These are phyloP conservation scores for Phaeosphaeriaceae sp. DNA, from an alignment of 2,329 filamentous ascomycete genomes.

Conservation along the genomic window DNA sequence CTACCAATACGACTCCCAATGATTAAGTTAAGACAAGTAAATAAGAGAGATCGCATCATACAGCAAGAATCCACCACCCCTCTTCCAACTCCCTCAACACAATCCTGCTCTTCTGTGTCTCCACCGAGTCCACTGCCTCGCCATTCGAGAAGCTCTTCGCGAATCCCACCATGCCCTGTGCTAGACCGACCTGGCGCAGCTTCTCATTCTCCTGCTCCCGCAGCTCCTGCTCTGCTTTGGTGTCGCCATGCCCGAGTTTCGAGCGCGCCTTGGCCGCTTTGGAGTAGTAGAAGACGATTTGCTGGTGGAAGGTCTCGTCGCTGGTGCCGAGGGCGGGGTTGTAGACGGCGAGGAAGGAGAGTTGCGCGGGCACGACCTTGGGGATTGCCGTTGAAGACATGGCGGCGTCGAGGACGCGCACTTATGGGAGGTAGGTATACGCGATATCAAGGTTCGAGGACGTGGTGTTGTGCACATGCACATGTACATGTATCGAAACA, in stretches of 20 bases:
- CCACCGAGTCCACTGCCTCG: slow-evolving; percentile 79
- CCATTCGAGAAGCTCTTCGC: slow-evolving; percentile 80
- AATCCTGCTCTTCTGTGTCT: slow-evolving; percentile 88
- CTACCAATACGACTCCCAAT: too few species aligned
- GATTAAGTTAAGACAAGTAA: not conserved
- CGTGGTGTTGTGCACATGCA: not conserved
- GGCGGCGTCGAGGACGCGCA: not conserved
- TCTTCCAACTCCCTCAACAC: slow-evolving; percentile 85
- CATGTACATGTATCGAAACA: not conserved
- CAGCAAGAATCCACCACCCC: slow-evolving; percentile 95
- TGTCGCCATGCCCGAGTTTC: slow-evolving; percentile 34
- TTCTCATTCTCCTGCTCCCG: slow-evolving; percentile 80
- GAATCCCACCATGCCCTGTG: slow-evolving; percentile 96
- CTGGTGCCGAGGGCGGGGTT: slow-evolving; percentile 80
- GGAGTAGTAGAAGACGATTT: slow-evolving; percentile 94
- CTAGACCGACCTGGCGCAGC: slow-evolving; percentile 90
- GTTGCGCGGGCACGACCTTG: slow-evolving; percentile 74
- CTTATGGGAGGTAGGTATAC: not conserved
- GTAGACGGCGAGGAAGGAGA: slow-evolving; percentile 93
- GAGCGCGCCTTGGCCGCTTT: slow-evolving; percentile 39
- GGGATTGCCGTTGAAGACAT: slow-evolving; percentile 38
- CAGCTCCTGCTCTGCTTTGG: slow-evolving; percentile 45
- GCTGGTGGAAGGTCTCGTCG: slow-evolving; percentile 76
- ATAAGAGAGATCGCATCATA: slow-evolving; percentile 53
- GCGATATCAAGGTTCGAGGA: not conserved